Percentiles rank a stretch among this genome's conserved stretches.
Evolutionary conservation across 257 asterid genomes (phyloP).

Genomic region (Handroanthus guayacan): DNA sequence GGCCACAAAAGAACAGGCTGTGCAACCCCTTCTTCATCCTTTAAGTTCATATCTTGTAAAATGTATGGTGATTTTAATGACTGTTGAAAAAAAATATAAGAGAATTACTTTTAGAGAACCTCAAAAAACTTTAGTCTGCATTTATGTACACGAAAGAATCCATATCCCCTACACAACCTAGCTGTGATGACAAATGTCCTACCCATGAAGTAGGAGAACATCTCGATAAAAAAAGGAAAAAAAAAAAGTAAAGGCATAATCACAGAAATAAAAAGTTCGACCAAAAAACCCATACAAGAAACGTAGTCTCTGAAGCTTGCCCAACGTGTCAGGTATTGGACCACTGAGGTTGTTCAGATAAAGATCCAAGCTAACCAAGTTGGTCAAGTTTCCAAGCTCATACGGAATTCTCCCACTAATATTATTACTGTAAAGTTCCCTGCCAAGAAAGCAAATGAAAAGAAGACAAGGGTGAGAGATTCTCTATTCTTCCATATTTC

Average conservation of each 20-base stretch:
- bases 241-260: neutral
- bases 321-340: constrained; percentile 78
- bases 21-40: too few species aligned
- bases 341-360: constrained; percentile 78
- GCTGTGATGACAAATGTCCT: constrained; percentile 14
- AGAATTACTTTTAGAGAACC: neutral
- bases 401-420: constrained; percentile 81
- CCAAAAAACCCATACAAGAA: constrained; percentile 71
- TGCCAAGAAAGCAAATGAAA: constrained; percentile 40
- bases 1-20: neutral
- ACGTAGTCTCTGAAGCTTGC: constrained; percentile 74
- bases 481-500: neutral
- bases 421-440: constrained; percentile 96
- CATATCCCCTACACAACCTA: constrained; percentile 13
- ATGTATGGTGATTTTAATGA: too few species aligned
- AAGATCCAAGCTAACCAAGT: constrained; percentile 98
- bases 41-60: too few species aligned
- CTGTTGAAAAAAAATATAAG: neutral
- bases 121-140: too few species aligned
- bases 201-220: constrained; percentile 11
- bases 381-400: constrained; percentile 92
- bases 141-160: neutral
- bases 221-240: neutral
- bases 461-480: constrained; percentile 2
- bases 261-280: constrained; percentile 11